A percentile compares a stretch with the other conserved stretches of the same genome.
Evolutionary conservation across 148 eudicot species (phyloP).

Genomic region (Rhododendron ovatum): DNA sequence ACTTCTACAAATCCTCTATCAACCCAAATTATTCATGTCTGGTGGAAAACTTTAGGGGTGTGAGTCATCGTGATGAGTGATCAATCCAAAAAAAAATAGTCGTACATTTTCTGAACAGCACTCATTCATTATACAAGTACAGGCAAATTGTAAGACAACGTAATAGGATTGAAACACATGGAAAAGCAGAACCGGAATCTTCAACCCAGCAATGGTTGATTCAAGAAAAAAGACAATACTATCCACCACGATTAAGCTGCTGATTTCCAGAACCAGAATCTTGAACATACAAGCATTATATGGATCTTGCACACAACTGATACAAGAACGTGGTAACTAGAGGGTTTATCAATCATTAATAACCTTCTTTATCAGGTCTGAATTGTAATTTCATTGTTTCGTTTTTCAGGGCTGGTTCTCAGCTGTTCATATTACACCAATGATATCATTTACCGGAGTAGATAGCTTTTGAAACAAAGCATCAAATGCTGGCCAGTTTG

Average conservation of each 20-base stretch:
- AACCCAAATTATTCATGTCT: neutral
- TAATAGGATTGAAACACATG: neutral
- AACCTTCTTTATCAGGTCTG: neutral
- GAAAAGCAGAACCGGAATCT: neutral
- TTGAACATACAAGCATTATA: neutral
- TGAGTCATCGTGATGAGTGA: neutral
- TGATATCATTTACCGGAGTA: neutral
- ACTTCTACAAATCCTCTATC: neutral
- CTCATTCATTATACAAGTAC: neutral
- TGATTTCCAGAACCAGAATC: neutral
- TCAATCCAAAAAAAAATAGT: neutral
- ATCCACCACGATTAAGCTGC: neutral
- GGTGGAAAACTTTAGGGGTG: neutral
- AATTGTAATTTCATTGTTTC: neutral
- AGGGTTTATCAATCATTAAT: neutral
- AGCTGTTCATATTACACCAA: neutral
- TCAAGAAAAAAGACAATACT: neutral
- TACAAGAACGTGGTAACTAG: neutral
- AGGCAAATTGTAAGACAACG: neutral
- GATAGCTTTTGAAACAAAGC: neutral
- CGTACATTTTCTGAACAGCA: neutral
- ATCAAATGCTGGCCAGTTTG: neutral
- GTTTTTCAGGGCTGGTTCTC: neutral
- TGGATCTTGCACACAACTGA: neutral
- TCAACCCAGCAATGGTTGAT: neutral